Evolutionary conservation across 352 stramenopile genomes (phyloP), one percentile per base, ranked within the genome.

Genomic region (Thalassiosira mediterranea): DNA sequence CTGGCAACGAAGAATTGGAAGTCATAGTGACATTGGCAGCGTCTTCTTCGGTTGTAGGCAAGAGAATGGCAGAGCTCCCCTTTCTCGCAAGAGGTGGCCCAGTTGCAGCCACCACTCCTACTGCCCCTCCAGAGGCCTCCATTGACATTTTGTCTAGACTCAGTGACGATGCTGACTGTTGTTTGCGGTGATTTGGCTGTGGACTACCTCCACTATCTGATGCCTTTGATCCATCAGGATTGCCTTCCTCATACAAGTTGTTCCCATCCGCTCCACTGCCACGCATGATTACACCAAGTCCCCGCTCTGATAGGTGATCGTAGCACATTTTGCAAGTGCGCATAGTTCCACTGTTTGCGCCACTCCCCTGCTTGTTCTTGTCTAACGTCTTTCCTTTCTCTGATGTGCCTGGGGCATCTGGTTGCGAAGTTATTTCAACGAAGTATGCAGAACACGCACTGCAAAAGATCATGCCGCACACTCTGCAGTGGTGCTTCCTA

Each of bases 401-500:
- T 26, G 26, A 2, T 28, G 40, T 11, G 42, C 56, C 17, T 56
- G 17, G 15, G 10, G 4, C 42, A 38, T 58, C 49, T 4, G 34
- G 38, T 32, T 28, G 29, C 32, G 25, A 28, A 21, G 70, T 62
- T 38, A 84, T 72, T 66, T 87, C 37, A 51, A 94, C 87, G 84
- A 92, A 92, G 62, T 85, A 90, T 19, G 83, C 76, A 26, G 69
- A 87, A 49, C 90, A 95, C 21, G 56, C 56, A 23, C 74, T 86
- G 72, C 88, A 95, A 83, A 95, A 94, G 11, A 93, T 90, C 81
- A 92, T 88, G 4, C 88, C 88, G 73, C 90, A 95, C 15, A 91
- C 40, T 21, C 90, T 74, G 77, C 90, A 95, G 63, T 95, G 90
- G 79, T 95, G 90, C 47, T 90, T 80, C 5, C 88, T 56, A 26